A percentile compares a stretch with the other conserved stretches of the same genome.
phyloP scores from a whole-genome alignment of 441 rosid genomes.

The Erysimum pusillum region DNA sequence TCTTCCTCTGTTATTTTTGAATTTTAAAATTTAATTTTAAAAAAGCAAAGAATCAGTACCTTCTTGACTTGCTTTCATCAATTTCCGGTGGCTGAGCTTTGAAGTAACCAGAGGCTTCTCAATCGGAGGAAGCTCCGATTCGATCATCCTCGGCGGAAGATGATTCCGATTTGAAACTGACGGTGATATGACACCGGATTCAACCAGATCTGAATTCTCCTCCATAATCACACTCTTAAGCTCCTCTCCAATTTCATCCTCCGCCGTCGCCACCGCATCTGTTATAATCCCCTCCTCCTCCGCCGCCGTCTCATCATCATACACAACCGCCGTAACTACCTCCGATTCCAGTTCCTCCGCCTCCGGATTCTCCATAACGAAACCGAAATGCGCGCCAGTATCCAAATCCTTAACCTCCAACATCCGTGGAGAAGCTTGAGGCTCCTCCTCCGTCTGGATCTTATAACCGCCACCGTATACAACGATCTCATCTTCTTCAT shows the following conservation, averaged over 20 bases:
- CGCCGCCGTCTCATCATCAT: background rate
- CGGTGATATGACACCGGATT: slow-evolving; percentile 43
- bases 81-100: slow-evolving; percentile 65
- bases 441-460: slow-evolving; percentile 26
- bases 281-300: slow-evolving; percentile 27
- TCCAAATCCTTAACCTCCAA: slow-evolving; percentile 28
- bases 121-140: slow-evolving; percentile 49
- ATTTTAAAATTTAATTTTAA: background rate
- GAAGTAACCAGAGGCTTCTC: slow-evolving; percentile 69
- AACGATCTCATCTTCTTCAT: slow-evolving; percentile 26
- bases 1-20: slow-evolving; percentile 2
- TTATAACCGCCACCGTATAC: slow-evolving; percentile 26
- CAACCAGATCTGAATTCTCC: slow-evolving; percentile 49
- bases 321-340: slow-evolving; percentile 1
- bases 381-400: slow-evolving; percentile 33
- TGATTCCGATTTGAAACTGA: background rate
- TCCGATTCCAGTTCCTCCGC: slow-evolving; percentile 4
- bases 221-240: slow-evolving; percentile 47
- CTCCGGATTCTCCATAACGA: slow-evolving; percentile 18
- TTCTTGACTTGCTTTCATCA: slow-evolving; percentile 63
- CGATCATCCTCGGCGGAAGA: slow-evolving; percentile 41
- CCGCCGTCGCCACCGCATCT: slow-evolving; percentile 3
- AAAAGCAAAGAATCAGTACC: slow-evolving; percentile 51
- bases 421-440: slow-evolving; percentile 4
- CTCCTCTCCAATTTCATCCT: slow-evolving; percentile 42